phyloP scores from a whole-genome alignment of 2,329 filamentous ascomycete genomes.

The Penicillium sp. region DNA sequence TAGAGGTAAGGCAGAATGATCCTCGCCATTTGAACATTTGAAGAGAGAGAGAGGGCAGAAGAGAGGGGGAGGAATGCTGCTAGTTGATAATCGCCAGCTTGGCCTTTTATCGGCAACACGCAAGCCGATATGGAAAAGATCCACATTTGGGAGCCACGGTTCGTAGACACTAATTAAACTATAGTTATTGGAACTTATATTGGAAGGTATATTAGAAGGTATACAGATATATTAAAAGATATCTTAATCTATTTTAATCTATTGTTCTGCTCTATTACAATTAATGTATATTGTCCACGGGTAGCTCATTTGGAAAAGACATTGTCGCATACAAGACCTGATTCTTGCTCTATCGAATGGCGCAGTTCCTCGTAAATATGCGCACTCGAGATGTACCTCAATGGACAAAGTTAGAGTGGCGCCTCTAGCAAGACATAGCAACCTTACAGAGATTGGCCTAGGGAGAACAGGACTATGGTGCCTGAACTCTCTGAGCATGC shows the following conservation, averaged over 20 bases:
- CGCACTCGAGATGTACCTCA: neutral
- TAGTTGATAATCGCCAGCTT: constrained; percentile 20
- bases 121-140: constrained; percentile 12
- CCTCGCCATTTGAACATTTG: neutral
- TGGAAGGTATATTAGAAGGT: too few species aligned
- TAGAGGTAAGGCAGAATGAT: neutral
- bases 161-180: neutral
- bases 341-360: neutral
- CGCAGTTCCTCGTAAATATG: neutral
- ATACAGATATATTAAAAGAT: too few species aligned
- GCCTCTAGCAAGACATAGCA: neutral
- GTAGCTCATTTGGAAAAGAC: neutral
- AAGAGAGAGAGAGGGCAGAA: neutral
- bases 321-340: neutral
- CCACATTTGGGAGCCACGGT: constrained; percentile 10
- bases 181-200: too few species aligned
- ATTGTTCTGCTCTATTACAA: neutral
- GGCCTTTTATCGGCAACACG: constrained; percentile 21
- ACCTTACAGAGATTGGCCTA: neutral
- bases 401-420: neutral
- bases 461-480: neutral
- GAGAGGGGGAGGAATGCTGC: constrained; percentile 4
- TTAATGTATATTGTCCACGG: neutral
- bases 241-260: neutral
- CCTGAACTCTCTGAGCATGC: neutral